Base-by-base conservation (phyloP, 169 alveolate species). In the Plasmodium coatneyi region DNA sequence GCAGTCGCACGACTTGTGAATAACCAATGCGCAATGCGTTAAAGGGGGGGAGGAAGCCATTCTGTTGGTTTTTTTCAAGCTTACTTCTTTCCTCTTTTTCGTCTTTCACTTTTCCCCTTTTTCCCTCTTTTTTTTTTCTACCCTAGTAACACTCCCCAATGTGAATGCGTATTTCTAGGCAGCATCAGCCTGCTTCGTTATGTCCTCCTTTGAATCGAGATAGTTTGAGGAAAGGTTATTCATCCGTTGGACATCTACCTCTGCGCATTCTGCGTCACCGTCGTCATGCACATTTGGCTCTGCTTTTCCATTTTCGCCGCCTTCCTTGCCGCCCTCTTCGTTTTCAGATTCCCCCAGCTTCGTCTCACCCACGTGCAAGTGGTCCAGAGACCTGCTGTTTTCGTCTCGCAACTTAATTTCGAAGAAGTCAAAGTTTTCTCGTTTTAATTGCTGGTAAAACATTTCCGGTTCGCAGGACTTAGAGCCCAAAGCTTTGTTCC, bases 381-480 rank as follows among this genome's bases (percentile, higher is more conserved):
- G 36, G 39, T 36, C 78, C 79, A 84, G 39, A 14, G 92, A 84
- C 25, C 28, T 84, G 34, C 41, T 72, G 78, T 72, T 84, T 71
- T 49, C 92, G 56, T 84, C 84, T 72, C 66, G 49, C 60, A 84
- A 43, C 79, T 72, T 84, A 34, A 84, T 46, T 72, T 84, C 84
- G 36, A 84, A 71, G 36, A 84, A 84, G 56, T 84, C 49, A 19
- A 84, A 84, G 39, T 72, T 71, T 34, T 84, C 92, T 46, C 54
- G 54, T 49, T 72, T 72, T 28, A 84, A 30, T 28, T 84, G 4
- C 36, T 72, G 79, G 79, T 60, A 84, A 41, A 84, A 84, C 92
- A 84, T 84, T 84, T 84, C 92, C 12, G 92, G 84, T 9, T 84
- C 84, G 56, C 92, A 84, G 9, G 92, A 84, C 60, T 46, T 71